Evolutionary conservation across 2,329 filamentous ascomycete genomes (phyloP).

Genomic region (Phyllosticta citrichinensis): DNA sequence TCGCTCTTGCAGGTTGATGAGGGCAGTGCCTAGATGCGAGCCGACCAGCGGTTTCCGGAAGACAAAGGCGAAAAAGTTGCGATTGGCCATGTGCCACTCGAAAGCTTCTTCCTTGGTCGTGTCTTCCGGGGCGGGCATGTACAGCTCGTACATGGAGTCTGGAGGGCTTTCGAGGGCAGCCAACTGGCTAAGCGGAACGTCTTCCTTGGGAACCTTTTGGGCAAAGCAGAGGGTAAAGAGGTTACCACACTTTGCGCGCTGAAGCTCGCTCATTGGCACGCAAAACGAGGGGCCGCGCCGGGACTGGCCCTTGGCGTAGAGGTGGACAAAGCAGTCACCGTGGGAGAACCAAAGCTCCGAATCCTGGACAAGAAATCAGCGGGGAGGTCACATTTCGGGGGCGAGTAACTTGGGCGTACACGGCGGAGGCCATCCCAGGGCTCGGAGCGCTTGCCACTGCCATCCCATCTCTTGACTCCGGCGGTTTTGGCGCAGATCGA

Average conservation of each 20-base stretch:
- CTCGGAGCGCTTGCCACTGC: constrained; percentile 19
- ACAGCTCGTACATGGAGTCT: constrained; percentile 44
- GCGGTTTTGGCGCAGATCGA: constrained; percentile 11
- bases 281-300: constrained; percentile 58
- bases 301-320: constrained; percentile 57
- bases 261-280: constrained; percentile 49
- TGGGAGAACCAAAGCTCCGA: constrained; percentile 58
- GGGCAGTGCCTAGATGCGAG: constrained; percentile 50
- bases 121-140: constrained; percentile 54
- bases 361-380: constrained; percentile 44
- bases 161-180: constrained; percentile 1
- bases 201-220: constrained; percentile 18
- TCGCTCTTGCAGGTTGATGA: constrained; percentile 55
- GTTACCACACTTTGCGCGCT: constrained; percentile 48
- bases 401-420: constrained; percentile 22
- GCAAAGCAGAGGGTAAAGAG: constrained; percentile 43
- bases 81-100: constrained; percentile 55
- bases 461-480: constrained; percentile 28
- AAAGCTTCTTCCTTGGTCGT: constrained; percentile 46
- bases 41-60: constrained; percentile 58
- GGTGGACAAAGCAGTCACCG: constrained; percentile 60
- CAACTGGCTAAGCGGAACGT: neutral
- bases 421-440: constrained; percentile 38
- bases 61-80: constrained; percentile 68
- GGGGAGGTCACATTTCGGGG: constrained; percentile 4